Base-by-base conservation (phyloP, 257 asterid species). In the Przewalskia tangutica region DNA sequence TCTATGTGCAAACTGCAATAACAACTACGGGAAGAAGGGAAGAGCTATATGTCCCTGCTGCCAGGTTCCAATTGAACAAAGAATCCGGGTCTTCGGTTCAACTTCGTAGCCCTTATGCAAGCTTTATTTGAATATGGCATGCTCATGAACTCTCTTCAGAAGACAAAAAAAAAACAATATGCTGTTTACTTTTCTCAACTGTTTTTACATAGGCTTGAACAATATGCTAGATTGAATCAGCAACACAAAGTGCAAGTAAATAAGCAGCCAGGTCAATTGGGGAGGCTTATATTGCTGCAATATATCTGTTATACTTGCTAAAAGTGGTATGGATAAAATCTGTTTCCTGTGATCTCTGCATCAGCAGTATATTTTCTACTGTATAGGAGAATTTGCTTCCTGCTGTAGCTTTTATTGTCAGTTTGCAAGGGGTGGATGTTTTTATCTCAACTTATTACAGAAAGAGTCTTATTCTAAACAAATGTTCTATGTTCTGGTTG, bases 1-100 rank as follows among this genome's bases (percentile, higher is more conserved):
- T 67, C 71, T 95, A 20, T 95, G 98, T 8, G 93, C 88, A 17
- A 92, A 82, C 85, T 93, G 98, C 88, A 93, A 92, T 6, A 97
- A 92, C 46, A 81, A 51, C 62, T 89, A 89, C 16, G 90, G 91
- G 34, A 89, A 85, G 90, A 93, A 86, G 84, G 95, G 97, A 53
- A 89, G 70, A 79, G 94, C 92, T 27, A 36, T 46, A 3, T 95
- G 98, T 82, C 93, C 93, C 2, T 83, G 86, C 79, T 92, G 98
- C 81, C 70, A 92, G 84, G 91, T 87, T 55, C 95, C 90, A n/a
- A 92, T 95, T 34, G 97, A 93, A 79, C 92, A 90, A 55, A 90
- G 97, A 65, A 88, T 95, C 56, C 89, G 93, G 13, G 95, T 93
- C 55, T 92, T 83, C 79, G 97, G 97, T 77, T 91, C 94, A 1